Evolutionary conservation across 352 stramenopile species (phyloP), one percentile per base, ranked within the genome.

Genomic region (Phytophthora ramorum): DNA sequence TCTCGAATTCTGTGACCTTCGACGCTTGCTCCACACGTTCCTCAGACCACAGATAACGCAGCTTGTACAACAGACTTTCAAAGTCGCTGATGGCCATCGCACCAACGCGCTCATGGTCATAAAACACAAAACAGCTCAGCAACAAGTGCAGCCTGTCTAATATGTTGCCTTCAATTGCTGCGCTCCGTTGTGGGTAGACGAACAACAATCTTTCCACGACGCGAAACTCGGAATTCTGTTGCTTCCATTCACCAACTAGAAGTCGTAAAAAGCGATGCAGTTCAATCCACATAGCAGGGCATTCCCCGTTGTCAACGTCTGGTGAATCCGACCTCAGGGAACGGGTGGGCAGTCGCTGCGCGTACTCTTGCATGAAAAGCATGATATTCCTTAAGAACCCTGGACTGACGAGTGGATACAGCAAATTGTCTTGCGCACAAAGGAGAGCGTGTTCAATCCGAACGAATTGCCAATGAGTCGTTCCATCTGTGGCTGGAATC

Each of bases 111-210:
- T 88, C 81, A 30, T 89, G 78, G 28, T 91, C 84, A 34, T 87
- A 89, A 66, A 93, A 91, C 2, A 93, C 68, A 30, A 90, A 88
- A 34, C 84, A 91, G 34, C 79, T 93, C 1, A 93, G 58, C 16
- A 93, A 67, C 9, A 93, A 69, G 0, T 79, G 75, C 22, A 93
- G 51, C 43, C 88, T 89, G 24, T 88, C 80, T 1, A 90, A 19
- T 9, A 80, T 53, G 10, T 70, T 59, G 24, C 19, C 22, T 50
- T 76, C 61, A 28, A 65, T 35, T 9, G 14, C 28, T 13, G 20
- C 16, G n/a, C 72, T 41, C 66, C 44, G 20, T 52, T 54, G 53
- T 1, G 81, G 79, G 32, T 81, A 63, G 0, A 63, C 54, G 43
- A 91, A 93, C 4, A 93, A 50, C 12, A 79, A 38, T 20, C 68